Conservation (phyloP, 345 rosid genomes). For the Populus simonii region DNA sequence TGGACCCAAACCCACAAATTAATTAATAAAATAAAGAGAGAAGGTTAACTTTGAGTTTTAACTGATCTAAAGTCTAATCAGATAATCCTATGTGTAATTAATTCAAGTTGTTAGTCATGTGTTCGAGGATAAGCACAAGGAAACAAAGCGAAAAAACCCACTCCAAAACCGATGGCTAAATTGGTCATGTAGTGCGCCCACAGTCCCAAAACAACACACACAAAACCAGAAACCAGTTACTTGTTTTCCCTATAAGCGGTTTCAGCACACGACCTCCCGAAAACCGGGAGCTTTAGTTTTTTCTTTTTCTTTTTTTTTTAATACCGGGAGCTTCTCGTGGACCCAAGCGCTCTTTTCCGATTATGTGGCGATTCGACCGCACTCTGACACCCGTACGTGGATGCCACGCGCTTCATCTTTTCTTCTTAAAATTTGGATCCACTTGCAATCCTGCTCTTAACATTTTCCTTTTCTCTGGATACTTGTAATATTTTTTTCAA, state of each 20-base stretch:
- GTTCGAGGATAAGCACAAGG: conserved; percentile 26
- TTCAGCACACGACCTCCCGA: conserved; percentile 48
- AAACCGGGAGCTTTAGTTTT: conserved; percentile 53
- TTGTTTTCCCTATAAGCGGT: conserved; percentile 35
- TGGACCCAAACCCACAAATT: neutral
- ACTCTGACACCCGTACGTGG: conserved; percentile 49
- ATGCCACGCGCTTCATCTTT: conserved; percentile 53
- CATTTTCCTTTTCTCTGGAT: conserved; percentile 22
- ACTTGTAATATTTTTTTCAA: neutral
- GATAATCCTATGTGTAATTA: neutral
- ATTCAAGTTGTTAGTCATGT: conserved; percentile 1
- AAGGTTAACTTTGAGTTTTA: neutral
- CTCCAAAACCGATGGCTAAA: conserved; percentile 43
- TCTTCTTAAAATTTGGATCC: conserved; percentile 23
- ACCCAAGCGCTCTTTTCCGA: conserved; percentile 9
- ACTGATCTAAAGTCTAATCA: neutral
- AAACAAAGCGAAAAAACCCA: neutral
- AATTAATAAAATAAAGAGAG: neutral
- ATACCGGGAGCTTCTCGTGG: conserved; percentile 27
- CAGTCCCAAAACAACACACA: conserved; percentile 18
- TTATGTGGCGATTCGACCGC: conserved; percentile 92
- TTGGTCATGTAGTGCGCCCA: conserved; percentile 39
- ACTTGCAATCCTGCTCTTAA: conserved; percentile 44
- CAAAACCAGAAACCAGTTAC: conserved; percentile 46
- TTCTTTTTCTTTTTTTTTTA: neutral